phyloP scores from a whole-genome alignment of 768 basidiomycete genomes.

The Amanita brunnescens region DNA sequence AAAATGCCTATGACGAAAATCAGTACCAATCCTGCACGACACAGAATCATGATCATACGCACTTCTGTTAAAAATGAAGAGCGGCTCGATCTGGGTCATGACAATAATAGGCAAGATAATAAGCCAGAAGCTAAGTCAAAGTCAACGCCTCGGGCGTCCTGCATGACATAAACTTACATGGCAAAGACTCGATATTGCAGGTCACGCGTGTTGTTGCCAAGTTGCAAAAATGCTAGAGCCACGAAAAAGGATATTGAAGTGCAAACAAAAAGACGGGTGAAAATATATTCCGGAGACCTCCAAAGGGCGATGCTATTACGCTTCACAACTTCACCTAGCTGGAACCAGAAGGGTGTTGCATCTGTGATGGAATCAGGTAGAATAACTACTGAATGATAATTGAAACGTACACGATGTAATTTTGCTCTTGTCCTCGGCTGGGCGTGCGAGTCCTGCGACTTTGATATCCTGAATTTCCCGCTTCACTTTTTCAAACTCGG shows the following conservation, averaged over 20 bases:
- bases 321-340: slow-evolving; percentile 56
- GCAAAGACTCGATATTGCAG: slow-evolving; percentile 77
- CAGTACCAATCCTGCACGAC: neutral
- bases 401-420: slow-evolving; percentile 39
- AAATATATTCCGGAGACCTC: slow-evolving; percentile 82
- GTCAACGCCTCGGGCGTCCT: neutral
- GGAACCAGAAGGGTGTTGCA: slow-evolving; percentile 69
- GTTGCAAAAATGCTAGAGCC: slow-evolving; percentile 71
- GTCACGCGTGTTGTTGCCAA: slow-evolving; percentile 55
- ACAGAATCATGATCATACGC: slow-evolving; percentile 11
- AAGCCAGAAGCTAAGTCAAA: slow-evolving; percentile 51
- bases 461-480: slow-evolving; percentile 42
- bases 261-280: slow-evolving; percentile 73
- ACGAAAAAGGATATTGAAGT: slow-evolving; percentile 62
- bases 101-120: slow-evolving; percentile 64
- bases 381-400: neutral
- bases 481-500: slow-evolving; percentile 38
- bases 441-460: slow-evolving; percentile 33
- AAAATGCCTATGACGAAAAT: slow-evolving; percentile 23
- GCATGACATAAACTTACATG: slow-evolving; percentile 37
- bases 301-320: slow-evolving; percentile 69
- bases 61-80: slow-evolving; percentile 68
- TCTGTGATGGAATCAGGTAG: slow-evolving; percentile 27
- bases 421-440: slow-evolving; percentile 29
- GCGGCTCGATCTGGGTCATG: slow-evolving; percentile 74